Conservation (phyloP, 352 stramenopile species). For the Globisporangium perplexum region DNA sequence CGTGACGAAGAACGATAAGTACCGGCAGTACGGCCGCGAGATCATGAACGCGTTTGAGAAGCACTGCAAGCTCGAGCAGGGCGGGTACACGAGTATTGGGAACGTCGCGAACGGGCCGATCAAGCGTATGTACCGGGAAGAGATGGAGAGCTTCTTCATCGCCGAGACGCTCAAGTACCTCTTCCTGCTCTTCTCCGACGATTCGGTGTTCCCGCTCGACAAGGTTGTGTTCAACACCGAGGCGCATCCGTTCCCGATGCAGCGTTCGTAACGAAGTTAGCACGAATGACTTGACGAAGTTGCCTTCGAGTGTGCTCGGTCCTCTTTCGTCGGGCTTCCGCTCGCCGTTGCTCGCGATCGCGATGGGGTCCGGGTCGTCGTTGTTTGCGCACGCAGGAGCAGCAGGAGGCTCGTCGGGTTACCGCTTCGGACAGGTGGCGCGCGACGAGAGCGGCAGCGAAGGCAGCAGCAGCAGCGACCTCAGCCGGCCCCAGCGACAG, state of each 20-base stretch:
- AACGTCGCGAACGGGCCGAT: constrained; percentile 48
- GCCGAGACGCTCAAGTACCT: constrained; percentile 94
- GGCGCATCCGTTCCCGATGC: constrained; percentile 75
- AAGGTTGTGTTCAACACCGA: constrained; percentile 89
- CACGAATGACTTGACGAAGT: too few species aligned
- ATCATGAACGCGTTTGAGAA: constrained; percentile 88
- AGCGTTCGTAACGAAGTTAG: background rate
- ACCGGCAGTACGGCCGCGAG: constrained; percentile 73
- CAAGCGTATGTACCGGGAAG: constrained; percentile 42
- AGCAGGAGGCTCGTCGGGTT: background rate
- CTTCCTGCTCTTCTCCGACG: constrained; percentile 87
- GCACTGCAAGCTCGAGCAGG: constrained; percentile 56
- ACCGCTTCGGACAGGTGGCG: constrained; percentile 16
- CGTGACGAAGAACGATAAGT: constrained; percentile 86
- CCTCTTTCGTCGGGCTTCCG: too few species aligned
- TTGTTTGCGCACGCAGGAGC: background rate
- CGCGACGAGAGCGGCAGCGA: background rate
- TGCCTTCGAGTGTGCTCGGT: background rate
- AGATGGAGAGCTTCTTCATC: constrained; percentile 92
- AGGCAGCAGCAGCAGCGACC: background rate
- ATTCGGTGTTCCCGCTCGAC: constrained; percentile 73
- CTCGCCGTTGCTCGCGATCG: background rate
- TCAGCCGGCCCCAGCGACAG: background rate
- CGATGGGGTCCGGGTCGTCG: constrained; percentile 9
- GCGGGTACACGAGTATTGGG: constrained; percentile 57